phyloP scores from a whole-genome alignment of 2,329 filamentous ascomycete genomes.

The Alternaria metachromatica region DNA sequence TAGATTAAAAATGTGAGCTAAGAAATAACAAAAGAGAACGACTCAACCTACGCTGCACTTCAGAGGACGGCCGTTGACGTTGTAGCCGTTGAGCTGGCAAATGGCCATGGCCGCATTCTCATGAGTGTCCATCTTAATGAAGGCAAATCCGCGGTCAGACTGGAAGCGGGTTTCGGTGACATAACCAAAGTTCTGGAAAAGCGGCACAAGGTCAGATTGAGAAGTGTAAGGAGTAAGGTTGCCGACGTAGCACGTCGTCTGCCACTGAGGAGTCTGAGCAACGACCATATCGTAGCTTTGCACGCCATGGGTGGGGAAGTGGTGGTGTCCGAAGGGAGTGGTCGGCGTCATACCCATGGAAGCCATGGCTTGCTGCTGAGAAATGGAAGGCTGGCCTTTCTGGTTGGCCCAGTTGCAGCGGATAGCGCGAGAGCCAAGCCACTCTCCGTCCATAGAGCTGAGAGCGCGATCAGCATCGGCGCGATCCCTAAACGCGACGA shows the following conservation, averaged over 20 bases:
- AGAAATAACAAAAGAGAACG: conserved; percentile 23
- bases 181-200: conserved; percentile 98
- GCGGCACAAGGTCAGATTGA: conserved; percentile 92
- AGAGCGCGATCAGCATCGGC: conserved; percentile 93
- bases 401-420: conserved; percentile 99
- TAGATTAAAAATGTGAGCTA: conserved; percentile 55
- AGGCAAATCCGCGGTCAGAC: conserved; percentile 95
- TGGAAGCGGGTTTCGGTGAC: conserved; percentile 98
- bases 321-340: conserved; percentile 94
- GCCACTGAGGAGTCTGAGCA: conserved; percentile 93
- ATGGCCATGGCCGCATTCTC: conserved; percentile 99
- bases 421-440: conserved; percentile 96
- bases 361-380: conserved; percentile 95
- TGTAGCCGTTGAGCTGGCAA: conserved; percentile 96
- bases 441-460: conserved; percentile 98
- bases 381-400: conserved; percentile 98
- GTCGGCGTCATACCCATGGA: conserved; percentile 98
- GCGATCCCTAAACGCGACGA: conserved; percentile 95
- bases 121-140: conserved; percentile 99
- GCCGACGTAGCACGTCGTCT: conserved; percentile 97
- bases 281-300: conserved; percentile 98
- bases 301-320: conserved; percentile 95
- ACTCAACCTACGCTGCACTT: conserved; percentile 91
- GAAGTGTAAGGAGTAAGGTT: conserved; percentile 98
- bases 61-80: conserved; percentile 92